Evolutionary conservation across 495 filamentous ascomycete species (phyloP), one percentile per base, ranked within the genome.

Genomic region (Aspergillus nidulans): DNA sequence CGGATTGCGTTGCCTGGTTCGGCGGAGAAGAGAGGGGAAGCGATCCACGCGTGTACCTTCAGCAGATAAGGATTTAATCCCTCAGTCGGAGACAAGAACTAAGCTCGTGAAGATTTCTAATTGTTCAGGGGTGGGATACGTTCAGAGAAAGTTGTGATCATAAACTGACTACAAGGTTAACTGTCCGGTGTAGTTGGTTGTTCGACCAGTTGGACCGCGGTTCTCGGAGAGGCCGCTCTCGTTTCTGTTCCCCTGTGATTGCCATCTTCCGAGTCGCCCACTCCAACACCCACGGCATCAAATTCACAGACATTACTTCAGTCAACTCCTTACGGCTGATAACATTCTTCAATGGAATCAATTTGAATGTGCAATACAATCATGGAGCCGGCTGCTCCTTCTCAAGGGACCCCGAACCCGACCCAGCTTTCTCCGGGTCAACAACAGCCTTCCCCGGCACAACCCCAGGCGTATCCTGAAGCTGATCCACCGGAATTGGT

Each of bases 401-500:
- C 23, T 53, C 58, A 15, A 48, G 9, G 7, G 55, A 30, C 32
- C 53, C 56, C 41, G 59, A 57, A 45, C 69, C 65, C 20, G 61
- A 44, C 51, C 63, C 26, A 6, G 51, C 41, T 44, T 59, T 54
- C 53, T 65, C 64, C 0, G 41, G 48, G 18, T 67, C 64, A 18
- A 42, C 65, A 44, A 69, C 60, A 19, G 61, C 56, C 21, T 68
- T 66, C 12, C 68, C 72, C n/a, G 67, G 64, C 60, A 76, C 69
- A 23, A 76, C 63, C 3, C 62, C 70, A 2, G 61, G 53, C 15
- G 59, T 68, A 19, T 72, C 70, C 2, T 53, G 52, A 2, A 61
- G 66, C 19, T 74, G 69, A 32, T 78, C 74, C 25, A 67, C 63
- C 42, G 65, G 61, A 16, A 85, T 63, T 0, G 85, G 85, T 0